Conservation (phyloP, 345 rosid genomes). For the Dimocarpus longan region DNA sequence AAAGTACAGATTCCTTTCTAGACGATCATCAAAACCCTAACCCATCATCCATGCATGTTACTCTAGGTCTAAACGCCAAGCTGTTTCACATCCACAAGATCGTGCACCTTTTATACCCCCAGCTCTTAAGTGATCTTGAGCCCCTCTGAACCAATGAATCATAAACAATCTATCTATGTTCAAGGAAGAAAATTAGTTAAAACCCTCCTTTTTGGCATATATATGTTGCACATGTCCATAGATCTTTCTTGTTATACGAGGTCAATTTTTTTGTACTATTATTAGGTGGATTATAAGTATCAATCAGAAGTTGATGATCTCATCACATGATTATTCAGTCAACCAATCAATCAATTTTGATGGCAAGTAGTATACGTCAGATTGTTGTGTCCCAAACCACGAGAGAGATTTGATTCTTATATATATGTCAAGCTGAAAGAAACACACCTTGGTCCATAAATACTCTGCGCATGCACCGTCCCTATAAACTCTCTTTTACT, state of each 20-base stretch:
- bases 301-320: background rate
- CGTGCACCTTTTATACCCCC: background rate
- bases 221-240: background rate
- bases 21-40: conserved; percentile 1
- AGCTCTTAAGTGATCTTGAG: background rate
- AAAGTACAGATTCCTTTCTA: background rate
- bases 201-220: too few species aligned
- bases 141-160: background rate
- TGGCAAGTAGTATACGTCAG: background rate
- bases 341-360: conserved; percentile 1
- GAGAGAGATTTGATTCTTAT: conserved; percentile 6
- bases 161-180: background rate
- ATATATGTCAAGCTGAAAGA: background rate
- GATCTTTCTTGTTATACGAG: background rate
- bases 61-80: background rate
- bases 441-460: background rate
- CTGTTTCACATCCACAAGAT: background rate
- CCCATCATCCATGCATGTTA: background rate
- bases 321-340: background rate
- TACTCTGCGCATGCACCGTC: background rate
- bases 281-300: background rate
- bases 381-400: background rate
- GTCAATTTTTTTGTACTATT: background rate
- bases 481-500: background rate
- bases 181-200: background rate